Conservation (phyloP, 2,329 filamentous ascomycete species). For the Fusarium sp. region DNA sequence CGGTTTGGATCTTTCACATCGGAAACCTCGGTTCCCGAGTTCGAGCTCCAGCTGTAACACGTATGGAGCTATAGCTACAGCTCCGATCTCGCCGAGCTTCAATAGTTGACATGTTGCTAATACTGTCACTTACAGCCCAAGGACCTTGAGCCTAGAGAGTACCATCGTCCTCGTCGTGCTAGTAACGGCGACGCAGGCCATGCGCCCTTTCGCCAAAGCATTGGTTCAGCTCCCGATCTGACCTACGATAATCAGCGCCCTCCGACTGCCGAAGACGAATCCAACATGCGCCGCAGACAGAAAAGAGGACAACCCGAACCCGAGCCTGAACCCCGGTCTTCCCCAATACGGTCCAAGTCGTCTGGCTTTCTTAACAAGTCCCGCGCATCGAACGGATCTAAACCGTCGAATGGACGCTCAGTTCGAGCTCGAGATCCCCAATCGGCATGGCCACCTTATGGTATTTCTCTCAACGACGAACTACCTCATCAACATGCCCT, state of each 20-base stretch:
- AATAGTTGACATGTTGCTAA: slow-evolving; percentile 20
- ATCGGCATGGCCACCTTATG: slow-evolving; percentile 69
- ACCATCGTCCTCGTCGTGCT: slow-evolving; percentile 37
- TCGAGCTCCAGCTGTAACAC: slow-evolving; percentile 25
- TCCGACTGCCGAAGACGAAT: slow-evolving; percentile 35
- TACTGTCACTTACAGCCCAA: slow-evolving; percentile 16
- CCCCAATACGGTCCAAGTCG: slow-evolving; percentile 34
- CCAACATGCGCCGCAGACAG: slow-evolving; percentile 55
- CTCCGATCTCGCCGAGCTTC: slow-evolving; percentile 22
- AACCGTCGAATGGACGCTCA: slow-evolving; percentile 32
- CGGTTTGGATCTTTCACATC: not conserved
- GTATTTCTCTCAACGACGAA: slow-evolving; percentile 62
- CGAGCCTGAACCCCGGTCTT: slow-evolving; percentile 36
- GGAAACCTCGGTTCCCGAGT: slow-evolving; percentile 9
- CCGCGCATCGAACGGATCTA: slow-evolving; percentile 31
- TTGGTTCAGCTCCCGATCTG: slow-evolving; percentile 55
- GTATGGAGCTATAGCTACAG: slow-evolving; percentile 26
- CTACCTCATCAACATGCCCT: slow-evolving; percentile 66
- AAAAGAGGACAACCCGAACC: slow-evolving; percentile 55
- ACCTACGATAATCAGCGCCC: slow-evolving; percentile 35
- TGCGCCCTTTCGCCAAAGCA: slow-evolving; percentile 39
- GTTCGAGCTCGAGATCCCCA: slow-evolving; percentile 51
- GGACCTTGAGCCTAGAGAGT: slow-evolving; percentile 36
- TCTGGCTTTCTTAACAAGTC: slow-evolving; percentile 31
- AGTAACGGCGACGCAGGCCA: slow-evolving; percentile 33